Base-by-base conservation (phyloP, 2,329 filamentous ascomycete species). In the Hansfordia pulvinata region DNA sequence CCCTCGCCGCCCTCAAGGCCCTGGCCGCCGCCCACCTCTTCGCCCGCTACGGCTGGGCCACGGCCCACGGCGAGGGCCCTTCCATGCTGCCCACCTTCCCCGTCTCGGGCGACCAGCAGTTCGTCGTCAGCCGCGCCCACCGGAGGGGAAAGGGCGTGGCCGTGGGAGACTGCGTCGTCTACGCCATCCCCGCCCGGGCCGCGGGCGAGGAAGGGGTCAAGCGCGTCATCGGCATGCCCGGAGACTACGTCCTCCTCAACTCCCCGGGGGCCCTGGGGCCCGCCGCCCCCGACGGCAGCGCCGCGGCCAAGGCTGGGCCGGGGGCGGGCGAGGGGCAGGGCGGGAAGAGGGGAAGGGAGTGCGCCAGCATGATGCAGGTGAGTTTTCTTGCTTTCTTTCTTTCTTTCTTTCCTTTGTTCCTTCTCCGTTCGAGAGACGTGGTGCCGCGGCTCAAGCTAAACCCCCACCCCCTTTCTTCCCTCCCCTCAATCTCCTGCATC, bases 31-130 rank as follows among this genome's bases (percentile, higher is more conserved):
- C 47, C 15, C 69, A 75, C 45, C 46, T 72, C n/a, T 44, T 63
- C 32, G 52, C 47, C 43, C 64, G 70, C 22, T 76, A 90, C 53
- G 57, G 71, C 41, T 69, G 72, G 53, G 62, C 62, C 35, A 42
- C 76, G 36, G 64, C 65, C 12, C 52, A 60, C 4, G 73, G 74
- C 10, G 60, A 61, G 15, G 88, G 88, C 2, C 73, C 84, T 4
- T 88, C 80, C 11, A 96, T 96, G 90, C 67, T 90, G 26, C 88
- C 88, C 6, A 93, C 84, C 0, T 74, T 94, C 33, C 60, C 64
- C 14, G 60, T 74, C 2, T 51, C 60, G 7, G 76, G 75, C 30
- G 78, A 88, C 44, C 74, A 61, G 50, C 74, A 61, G 50, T 61
- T 88, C 24, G 49, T 86, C 9, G 68, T 82, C 28, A 74, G 73